Evolutionary conservation across 306 rosid species (phyloP).

Genomic region (Quercus parvula): DNA sequence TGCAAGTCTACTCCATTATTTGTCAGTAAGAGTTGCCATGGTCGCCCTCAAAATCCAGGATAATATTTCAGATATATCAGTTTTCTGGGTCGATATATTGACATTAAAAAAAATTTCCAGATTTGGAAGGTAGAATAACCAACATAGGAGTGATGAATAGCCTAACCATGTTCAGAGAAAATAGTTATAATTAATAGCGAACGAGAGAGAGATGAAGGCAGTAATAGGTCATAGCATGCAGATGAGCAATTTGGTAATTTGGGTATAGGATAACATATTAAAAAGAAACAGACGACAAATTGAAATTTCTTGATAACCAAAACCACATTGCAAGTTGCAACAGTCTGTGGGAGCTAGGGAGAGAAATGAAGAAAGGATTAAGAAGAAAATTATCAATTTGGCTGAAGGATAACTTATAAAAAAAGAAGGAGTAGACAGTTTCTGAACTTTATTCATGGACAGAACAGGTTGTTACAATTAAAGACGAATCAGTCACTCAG

Average conservation of each 20-base stretch:
- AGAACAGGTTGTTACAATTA: not conserved
- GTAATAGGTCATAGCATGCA: too few species aligned
- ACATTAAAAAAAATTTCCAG: too few species aligned
- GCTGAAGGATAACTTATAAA: not conserved
- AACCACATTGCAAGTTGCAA: not conserved
- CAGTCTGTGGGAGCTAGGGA: not conserved
- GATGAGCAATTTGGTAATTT: constrained; percentile 6
- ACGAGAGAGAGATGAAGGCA: too few species aligned
- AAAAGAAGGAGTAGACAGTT: not conserved
- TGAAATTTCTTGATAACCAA: not conserved
- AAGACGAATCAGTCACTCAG: not conserved
- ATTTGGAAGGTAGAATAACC: too few species aligned
- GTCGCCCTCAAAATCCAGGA: too few species aligned
- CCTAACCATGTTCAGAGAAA: too few species aligned
- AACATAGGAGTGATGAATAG: too few species aligned
- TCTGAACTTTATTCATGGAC: not conserved
- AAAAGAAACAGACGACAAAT: not conserved
- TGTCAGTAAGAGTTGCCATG: too few species aligned
- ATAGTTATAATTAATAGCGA: too few species aligned
- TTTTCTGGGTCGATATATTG: too few species aligned
- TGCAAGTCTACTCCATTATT: too few species aligned
- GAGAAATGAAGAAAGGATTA: not conserved
- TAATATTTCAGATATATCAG: too few species aligned
- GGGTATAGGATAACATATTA: not conserved
- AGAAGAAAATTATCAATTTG: not conserved